These are phyloP conservation scores for Colletotrichum plurivorum DNA, from an alignment of 2,329 filamentous ascomycete species.

Conservation along the genomic window DNA sequence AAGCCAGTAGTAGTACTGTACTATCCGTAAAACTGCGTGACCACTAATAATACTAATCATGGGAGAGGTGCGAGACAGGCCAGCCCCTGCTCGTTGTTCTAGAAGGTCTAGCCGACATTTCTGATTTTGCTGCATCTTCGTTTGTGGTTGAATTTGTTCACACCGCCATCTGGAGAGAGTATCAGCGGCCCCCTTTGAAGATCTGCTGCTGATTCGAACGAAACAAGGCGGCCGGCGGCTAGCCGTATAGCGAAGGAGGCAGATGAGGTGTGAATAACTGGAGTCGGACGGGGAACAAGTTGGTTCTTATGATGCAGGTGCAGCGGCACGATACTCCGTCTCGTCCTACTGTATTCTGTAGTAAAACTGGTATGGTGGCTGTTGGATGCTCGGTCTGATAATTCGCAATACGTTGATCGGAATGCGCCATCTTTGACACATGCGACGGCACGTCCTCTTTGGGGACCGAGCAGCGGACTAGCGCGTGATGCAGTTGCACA, in stretches of 20 bases:
- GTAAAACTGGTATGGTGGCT: conserved; percentile 10
- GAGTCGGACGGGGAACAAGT: conserved; percentile 1
- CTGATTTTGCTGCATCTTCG: neutral
- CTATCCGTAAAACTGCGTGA: no score
- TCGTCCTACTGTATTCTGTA: no score
- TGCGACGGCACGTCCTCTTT: conserved; percentile 19
- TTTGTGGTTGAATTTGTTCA: conserved; percentile 23
- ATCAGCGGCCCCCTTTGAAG: no score
- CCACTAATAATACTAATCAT: conserved; percentile 8
- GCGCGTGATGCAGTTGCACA: conserved; percentile 2
- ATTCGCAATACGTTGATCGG: conserved; percentile 37
- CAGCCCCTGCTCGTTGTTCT: conserved; percentile 27
- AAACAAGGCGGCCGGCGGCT: conserved; percentile 6
- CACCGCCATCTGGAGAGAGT: conserved; percentile 27
- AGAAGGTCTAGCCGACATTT: conserved; percentile 27
- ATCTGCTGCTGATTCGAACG: no score
- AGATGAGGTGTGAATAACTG: conserved; percentile 16
- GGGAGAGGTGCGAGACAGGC: conserved; percentile 28
- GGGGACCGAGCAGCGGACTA: conserved; percentile 23
- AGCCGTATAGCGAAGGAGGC: conserved; percentile 13
- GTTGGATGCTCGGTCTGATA: conserved; percentile 13
- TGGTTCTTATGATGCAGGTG: conserved; percentile 27
- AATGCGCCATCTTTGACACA: conserved; percentile 37
- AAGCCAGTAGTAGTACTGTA: no score
- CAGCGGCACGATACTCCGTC: neutral